Base-by-base conservation (phyloP, 2,329 filamentous ascomycete species). In the Aurifilum marmelostoma region DNA sequence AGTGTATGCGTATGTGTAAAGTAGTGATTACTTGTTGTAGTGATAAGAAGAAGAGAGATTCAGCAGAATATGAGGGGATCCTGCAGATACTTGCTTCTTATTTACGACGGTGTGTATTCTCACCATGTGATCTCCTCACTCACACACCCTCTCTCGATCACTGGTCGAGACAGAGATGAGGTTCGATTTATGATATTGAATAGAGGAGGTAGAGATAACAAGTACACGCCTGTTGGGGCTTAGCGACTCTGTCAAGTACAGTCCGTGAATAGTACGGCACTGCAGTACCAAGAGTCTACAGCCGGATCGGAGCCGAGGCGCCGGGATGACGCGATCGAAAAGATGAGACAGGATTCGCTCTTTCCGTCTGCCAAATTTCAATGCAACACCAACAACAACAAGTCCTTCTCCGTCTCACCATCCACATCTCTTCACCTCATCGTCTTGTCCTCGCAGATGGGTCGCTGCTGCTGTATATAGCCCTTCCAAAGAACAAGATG, bases 401-500 rank as follows among this genome's bases (percentile, higher is more conserved):
- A 47, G n/a, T n/a, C n/a, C n/a, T n/a, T n/a, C n/a, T n/a, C n/a
- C 7, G 8, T n/a, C 43, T 9, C 21, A 47, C 43, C 39, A 43
- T 12, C 24, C 8, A 1, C 43, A 16, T 4, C 9, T 16, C 27
- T 29, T 37, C n/a, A n/a, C 43, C 43, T 41, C 41, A 18, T 54
- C 59, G 6, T 11, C 24, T n/a, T n/a, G 2, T 18, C 16, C 12
- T 21, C 6, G 16, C 63, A 39, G 9, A 68, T 68, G 69, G 69
- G 65, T 14, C 2, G 12, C 43, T 16, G 9, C 1, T 16, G 2
- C 11, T 9, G 16, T 24, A 59, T 54, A 58, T 63, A 34, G n/a
- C 66, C 37, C 11, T 7, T 11, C 11, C 11, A 21, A 21, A 47
- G 9, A n/a, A 47, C 18, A 62, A 27, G 21, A 75, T 74, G 73